Evolutionary conservation across 306 rosid species (phyloP).

Genomic region (Vachellia pachyceras): DNA sequence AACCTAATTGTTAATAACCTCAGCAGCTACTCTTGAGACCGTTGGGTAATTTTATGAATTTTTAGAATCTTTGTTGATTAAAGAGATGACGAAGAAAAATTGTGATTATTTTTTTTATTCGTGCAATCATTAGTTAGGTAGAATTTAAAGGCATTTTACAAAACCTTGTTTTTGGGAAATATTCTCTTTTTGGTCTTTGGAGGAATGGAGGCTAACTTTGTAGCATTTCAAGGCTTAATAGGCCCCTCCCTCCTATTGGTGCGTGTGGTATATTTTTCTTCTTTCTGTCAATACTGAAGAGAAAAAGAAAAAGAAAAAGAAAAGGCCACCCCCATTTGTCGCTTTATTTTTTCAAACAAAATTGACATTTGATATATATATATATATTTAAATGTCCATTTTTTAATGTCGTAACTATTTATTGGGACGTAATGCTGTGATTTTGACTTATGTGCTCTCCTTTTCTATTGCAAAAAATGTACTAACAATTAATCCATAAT

Average conservation of each 20-base stretch:
- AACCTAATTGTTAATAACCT: no score
- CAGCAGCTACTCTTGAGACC: no score
- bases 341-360: background rate
- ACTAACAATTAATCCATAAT: background rate
- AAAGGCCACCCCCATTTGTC: background rate
- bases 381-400: background rate
- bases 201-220: background rate
- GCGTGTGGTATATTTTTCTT: background rate
- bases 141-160: conserved; percentile 14
- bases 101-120: background rate
- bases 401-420: background rate
- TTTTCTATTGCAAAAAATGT: background rate
- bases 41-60: no score
- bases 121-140: background rate
- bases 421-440: background rate
- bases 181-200: background rate
- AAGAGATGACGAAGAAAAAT: background rate
- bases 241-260: background rate
- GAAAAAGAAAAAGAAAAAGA: background rate
- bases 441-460: background rate
- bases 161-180: background rate
- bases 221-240: background rate
- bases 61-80: no score
- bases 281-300: background rate
- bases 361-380: background rate